Base-by-base conservation (phyloP, 2,329 filamentous ascomycete species). In the Epicoccum nigrum region DNA sequence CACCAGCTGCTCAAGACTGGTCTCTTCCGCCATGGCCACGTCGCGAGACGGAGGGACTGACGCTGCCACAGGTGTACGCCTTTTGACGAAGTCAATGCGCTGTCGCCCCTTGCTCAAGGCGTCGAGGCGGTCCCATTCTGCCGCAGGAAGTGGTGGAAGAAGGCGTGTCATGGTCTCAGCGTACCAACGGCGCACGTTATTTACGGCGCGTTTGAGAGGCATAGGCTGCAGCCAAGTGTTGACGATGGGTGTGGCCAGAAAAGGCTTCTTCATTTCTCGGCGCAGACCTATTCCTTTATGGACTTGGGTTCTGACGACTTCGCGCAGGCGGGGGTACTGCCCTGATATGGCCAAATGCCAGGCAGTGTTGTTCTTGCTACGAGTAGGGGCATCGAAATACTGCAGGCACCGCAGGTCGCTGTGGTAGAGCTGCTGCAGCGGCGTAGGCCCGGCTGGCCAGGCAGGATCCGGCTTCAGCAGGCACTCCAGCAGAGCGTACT, bases 221-320 rank as follows among this genome's bases (percentile, higher is more conserved):
- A 81, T 77, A 1, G 77, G 74, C 5, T 75, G 71, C 41, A 68
- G 63, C 77, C 79, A 81, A 15, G 67, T 62, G 45, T 81, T 81
- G 47, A 68, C 68, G 33, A 70, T 67, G n/a, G 77, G 76, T 16
- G 78, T 73, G 9, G 60, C 63, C 12, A 75, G 16, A 32, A 52
- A 38, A 11, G 52, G 38, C 8, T 48, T 53, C 50, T 58, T 76
- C 53, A 68, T 63, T 32, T 44, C 49, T 23, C 61, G 53, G 37
- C 59, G 46, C 17, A 68, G 49, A 8, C 60, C 35, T 25, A 65
- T 45, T 17, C 45, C 54, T 7, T 57, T 55, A 20, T 57, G 39
- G 35, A 31, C 25, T 56, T 74, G 71, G 8, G 62, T 59, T 38
- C 51, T 58, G 39, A 74, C 7, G 15, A 69, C 56, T 1, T 63